Percentiles rank a stretch among this genome's conserved stretches.
phyloP scores from a whole-genome alignment of 306 rosid species.

The Inga oerstediana region DNA sequence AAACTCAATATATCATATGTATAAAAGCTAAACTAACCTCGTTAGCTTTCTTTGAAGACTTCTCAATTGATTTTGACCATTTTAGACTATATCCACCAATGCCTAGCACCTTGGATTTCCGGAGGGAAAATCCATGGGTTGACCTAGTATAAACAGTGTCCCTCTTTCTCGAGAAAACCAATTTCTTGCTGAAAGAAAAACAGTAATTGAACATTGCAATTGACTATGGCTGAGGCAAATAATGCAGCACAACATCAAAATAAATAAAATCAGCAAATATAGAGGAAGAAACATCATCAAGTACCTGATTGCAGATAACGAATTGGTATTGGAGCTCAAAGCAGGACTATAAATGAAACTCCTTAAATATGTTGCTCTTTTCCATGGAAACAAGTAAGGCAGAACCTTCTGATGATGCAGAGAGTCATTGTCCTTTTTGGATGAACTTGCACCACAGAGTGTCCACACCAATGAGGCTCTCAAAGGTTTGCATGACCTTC shows the following conservation, averaged over 20 bases:
- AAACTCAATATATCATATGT: neutral
- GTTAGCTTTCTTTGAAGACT: constrained; percentile 78
- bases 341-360: constrained; percentile 47
- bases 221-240: constrained; percentile 34
- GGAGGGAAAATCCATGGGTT: constrained; percentile 81
- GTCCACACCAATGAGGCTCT: constrained; percentile 94
- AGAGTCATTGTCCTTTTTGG: constrained; percentile 41
- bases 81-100: constrained; percentile 94
- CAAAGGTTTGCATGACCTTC: constrained; percentile 50
- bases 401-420: constrained; percentile 55
- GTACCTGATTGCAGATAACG: constrained; percentile 72
- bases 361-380: constrained; percentile 69
- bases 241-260: neutral
- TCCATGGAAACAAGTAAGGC: constrained; percentile 87
- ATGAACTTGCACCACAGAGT: constrained; percentile 49
- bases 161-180: constrained; percentile 82
- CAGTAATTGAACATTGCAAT: constrained; percentile 27
- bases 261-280: constrained; percentile 2
- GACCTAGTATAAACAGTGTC: constrained; percentile 90
- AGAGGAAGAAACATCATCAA: constrained; percentile 25
- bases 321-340: constrained; percentile 52
- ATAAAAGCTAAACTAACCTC: constrained; percentile 72
- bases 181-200: constrained; percentile 66
- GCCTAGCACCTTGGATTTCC: constrained; percentile 91
- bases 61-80: constrained; percentile 99